These are phyloP conservation scores for Papiliotrema laurentii DNA, from an alignment of 1,284 basidiomycete species.

Conservation along the genomic window DNA sequence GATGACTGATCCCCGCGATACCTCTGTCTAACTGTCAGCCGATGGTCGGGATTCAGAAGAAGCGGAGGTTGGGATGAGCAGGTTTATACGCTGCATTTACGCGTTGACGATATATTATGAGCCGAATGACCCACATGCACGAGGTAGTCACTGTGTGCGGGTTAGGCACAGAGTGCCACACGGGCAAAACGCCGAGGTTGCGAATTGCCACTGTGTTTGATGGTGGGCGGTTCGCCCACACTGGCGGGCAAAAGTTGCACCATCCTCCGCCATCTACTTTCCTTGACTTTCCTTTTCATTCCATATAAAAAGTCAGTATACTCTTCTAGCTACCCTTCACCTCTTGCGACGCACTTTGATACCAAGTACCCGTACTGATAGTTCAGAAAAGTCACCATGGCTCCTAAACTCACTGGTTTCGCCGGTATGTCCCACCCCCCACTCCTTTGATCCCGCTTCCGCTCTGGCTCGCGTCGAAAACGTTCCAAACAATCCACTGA, in stretches of 20 bases:
- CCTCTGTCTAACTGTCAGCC: no score
- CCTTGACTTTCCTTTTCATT: neutral
- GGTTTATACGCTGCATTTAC: neutral
- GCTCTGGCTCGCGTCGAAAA: neutral
- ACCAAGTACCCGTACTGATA: no score
- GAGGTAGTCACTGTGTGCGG: neutral
- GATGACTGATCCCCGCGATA: no score
- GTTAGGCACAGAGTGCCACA: neutral
- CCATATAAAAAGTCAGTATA: neutral
- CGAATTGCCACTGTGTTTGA: neutral
- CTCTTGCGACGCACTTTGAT: no score
- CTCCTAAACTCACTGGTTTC: conserved; percentile 38
- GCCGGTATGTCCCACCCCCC: conserved; percentile 21
- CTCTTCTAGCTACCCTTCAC: neutral
- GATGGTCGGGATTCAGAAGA: no score
- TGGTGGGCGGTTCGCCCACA: neutral
- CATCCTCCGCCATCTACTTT: neutral
- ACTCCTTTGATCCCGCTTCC: neutral
- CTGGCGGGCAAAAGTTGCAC: neutral
- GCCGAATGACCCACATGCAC: neutral
- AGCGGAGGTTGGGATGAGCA: conserved; percentile 3
- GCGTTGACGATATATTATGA: neutral
- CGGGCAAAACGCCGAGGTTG: neutral
- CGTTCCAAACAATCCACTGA: conserved; percentile 3
- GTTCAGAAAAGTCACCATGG: conserved; percentile 20